A percentile compares a stretch with the other conserved stretches of the same genome.
These are phyloP conservation scores for Aspergillus hortae DNA, from an alignment of 2,329 filamentous ascomycete species.

Conservation along the genomic window DNA sequence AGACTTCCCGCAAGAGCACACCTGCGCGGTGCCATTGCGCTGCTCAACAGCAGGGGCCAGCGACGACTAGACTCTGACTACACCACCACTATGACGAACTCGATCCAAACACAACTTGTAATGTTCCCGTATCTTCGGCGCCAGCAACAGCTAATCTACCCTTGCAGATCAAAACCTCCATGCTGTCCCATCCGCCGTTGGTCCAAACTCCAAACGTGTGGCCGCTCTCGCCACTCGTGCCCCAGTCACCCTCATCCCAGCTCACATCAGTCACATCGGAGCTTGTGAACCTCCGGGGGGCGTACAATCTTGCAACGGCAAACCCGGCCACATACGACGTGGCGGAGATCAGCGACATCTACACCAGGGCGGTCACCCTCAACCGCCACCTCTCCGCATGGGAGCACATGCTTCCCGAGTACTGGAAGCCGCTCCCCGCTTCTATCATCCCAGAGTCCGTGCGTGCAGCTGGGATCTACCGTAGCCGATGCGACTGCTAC, in stretches of 20 bases:
- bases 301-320: constrained; percentile 18
- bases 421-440: constrained; percentile 23
- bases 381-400: constrained; percentile 22
- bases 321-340: neutral
- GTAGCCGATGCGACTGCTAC: constrained; percentile 28
- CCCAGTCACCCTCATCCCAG: constrained; percentile 15
- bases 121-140: neutral
- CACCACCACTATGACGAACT: constrained; percentile 16
- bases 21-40: constrained; percentile 26
- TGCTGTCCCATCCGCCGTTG: constrained; percentile 14
- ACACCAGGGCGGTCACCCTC: constrained; percentile 18
- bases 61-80: constrained; percentile 10
- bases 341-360: constrained; percentile 10
- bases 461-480: constrained; percentile 22
- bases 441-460: constrained; percentile 23
- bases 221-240: constrained; percentile 17
- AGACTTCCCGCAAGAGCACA: constrained; percentile 21
- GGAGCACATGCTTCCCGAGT: constrained; percentile 19
- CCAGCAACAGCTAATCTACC: neutral
- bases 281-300: constrained; percentile 21
- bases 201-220: constrained; percentile 22
- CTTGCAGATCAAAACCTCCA: constrained; percentile 21
- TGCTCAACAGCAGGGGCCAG: constrained; percentile 21
- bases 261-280: constrained; percentile 19
- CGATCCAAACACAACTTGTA: constrained; percentile 26